Conservation (phyloP, 768 basidiomycete genomes). For the Kwoniella dendrophila region DNA sequence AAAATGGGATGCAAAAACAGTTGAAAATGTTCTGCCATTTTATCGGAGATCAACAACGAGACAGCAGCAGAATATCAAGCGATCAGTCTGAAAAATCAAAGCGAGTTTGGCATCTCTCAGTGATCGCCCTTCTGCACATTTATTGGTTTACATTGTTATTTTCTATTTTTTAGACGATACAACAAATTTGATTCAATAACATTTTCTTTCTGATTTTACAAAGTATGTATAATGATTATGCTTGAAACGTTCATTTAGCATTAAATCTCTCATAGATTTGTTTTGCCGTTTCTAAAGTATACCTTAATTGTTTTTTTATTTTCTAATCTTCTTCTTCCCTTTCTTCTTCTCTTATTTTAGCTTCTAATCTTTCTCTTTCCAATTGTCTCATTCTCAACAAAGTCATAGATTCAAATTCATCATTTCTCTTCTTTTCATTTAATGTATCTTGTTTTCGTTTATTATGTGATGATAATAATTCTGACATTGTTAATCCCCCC, state of each 20-base stretch:
- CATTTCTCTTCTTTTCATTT: constrained; percentile 14
- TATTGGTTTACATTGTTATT: no score
- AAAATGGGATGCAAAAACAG: constrained; percentile 28
- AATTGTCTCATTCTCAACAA: constrained; percentile 51
- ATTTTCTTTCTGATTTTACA: no score
- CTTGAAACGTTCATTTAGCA: no score
- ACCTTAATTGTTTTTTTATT: neutral
- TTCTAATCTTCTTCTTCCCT: constrained; percentile 27
- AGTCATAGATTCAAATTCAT: constrained; percentile 54
- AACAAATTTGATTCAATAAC: no score
- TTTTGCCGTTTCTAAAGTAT: neutral
- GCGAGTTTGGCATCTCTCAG: no score
- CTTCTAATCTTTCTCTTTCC: constrained; percentile 49
- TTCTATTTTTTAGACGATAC: no score
- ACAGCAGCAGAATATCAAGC: no score
- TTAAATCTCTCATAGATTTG: no score
- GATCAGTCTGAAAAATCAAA: no score
- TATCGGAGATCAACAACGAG: no score
- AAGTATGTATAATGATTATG: no score
- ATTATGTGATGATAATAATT: constrained; percentile 28
- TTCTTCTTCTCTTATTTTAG: constrained; percentile 46
- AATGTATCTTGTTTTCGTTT: constrained; percentile 8
- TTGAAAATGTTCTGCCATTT: constrained; percentile 24
- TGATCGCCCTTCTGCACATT: no score
- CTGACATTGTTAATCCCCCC: constrained; percentile 34